Evolutionary conservation across 805 yeast species (phyloP).

Genomic region (Kuraishia piskuri): DNA sequence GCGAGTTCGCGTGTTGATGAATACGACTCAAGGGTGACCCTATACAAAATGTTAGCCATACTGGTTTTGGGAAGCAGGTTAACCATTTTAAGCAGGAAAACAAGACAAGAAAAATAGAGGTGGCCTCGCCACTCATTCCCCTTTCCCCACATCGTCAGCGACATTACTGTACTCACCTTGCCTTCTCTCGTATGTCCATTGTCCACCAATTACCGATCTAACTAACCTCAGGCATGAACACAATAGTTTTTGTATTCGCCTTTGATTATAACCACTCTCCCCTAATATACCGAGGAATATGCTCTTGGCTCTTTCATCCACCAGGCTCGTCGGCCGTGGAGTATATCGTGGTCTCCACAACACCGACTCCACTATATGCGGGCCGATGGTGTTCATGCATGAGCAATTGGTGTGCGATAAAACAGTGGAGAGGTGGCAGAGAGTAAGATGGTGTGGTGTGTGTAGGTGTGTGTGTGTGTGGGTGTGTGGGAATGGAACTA

Average conservation of each 20-base stretch:
- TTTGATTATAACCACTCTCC: too few relatives aligned
- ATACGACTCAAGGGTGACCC: conserved; percentile 4
- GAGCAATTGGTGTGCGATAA: background rate
- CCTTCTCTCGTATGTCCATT: conserved; percentile 1
- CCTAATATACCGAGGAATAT: too few relatives aligned
- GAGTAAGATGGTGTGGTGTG: too few relatives aligned
- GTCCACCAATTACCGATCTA: background rate
- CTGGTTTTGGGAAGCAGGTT: too few relatives aligned
- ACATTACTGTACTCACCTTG: conserved; percentile 1
- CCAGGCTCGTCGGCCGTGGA: background rate
- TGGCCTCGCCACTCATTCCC: too few relatives aligned
- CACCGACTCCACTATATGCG: background rate
- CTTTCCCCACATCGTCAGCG: background rate
- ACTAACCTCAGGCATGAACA: background rate
- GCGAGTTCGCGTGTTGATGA: conserved; percentile 3
- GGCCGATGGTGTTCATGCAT: background rate
- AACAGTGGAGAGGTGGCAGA: background rate
- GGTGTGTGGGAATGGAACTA: too few relatives aligned
- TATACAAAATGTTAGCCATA: background rate
- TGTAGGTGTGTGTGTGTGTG: too few relatives aligned
- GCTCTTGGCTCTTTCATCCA: background rate
- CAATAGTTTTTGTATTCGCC: background rate
- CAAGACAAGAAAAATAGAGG: too few relatives aligned
- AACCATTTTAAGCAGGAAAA: too few relatives aligned
- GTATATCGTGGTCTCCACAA: background rate